These are phyloP conservation scores for Castanopsis chinensis DNA, from an alignment of 306 rosid species.

Conservation along the genomic window DNA sequence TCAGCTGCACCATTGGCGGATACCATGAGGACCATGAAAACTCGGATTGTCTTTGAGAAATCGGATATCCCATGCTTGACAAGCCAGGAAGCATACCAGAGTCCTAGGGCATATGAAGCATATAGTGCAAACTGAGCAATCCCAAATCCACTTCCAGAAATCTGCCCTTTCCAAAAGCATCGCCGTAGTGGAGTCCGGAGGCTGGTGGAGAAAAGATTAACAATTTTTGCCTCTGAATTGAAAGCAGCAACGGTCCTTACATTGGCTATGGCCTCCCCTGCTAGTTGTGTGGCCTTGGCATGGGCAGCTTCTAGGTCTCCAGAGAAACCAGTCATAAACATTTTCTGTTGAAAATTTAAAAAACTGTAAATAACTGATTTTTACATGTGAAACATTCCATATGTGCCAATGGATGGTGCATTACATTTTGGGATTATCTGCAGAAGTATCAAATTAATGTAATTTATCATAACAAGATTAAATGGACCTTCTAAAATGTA, in stretches of 20 bases:
- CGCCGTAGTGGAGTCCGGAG: conserved; percentile 74
- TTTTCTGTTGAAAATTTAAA: conserved; percentile 55
- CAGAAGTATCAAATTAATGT: neutral
- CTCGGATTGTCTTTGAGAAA: conserved; percentile 85
- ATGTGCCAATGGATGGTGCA: neutral
- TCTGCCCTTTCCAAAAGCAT: conserved; percentile 96
- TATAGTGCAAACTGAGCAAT: conserved; percentile 87
- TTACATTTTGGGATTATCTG: neutral
- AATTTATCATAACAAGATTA: neutral
- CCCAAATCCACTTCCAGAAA: conserved; percentile 88
- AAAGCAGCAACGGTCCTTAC: conserved; percentile 92
- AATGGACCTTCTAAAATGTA: neutral
- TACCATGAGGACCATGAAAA: conserved; percentile 91
- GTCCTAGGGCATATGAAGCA: conserved; percentile 92
- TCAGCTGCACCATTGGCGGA: conserved; percentile 99
- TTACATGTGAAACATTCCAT: neutral
- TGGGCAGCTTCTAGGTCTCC: conserved; percentile 95
- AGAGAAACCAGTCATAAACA: conserved; percentile 98
- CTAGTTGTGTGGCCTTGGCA: conserved; percentile 92
- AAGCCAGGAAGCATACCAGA: conserved; percentile 99
- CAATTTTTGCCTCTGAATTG: conserved; percentile 79
- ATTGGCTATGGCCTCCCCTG: conserved; percentile 97
- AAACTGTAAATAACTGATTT: neutral
- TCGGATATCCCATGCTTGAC: conserved; percentile 91
- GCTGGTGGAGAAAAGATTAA: conserved; percentile 67